Evolutionary conservation across 129 eudicot genomes (phyloP), one percentile per base, ranked within the genome.

Genomic region (carrot (Daucus carota)): DNA sequence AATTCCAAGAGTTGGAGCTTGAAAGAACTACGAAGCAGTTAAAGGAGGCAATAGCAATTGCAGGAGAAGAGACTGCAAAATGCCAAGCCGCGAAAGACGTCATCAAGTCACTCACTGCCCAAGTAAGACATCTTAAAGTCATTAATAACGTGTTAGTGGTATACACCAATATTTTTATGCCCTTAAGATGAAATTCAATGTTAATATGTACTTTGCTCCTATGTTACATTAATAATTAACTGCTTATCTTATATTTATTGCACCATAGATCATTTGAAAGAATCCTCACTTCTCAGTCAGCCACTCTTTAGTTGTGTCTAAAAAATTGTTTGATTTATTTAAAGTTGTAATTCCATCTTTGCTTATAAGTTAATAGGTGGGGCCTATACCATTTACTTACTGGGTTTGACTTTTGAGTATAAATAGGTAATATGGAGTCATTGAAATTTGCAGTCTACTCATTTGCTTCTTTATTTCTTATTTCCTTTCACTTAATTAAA

Each of bases 41-140:
- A 70, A 90, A 90, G 87, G 98, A 93, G 84, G 97, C 97, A 43
- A 83, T 93, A 72, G 84, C 96, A 74, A 76, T 93, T 70, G 98
- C 93, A 77, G 91, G 93, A 79, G 98, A 93, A 52, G 98, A 93
- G 89, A 84, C 92, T 81, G 92, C 97, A 72, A 93, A 87, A 81
- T 93, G 98, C 91, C 89, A 90, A 85, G 98, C 96, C 4, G 97
- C 98, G 33, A 93, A 90, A 85, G 97, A 93, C 84, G 98, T 93
- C 78, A 93, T 93, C 78, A 93, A 90, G 76, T 93, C 98, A 40
- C 98, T 93, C 70, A 93, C 98, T 68, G 91, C 97, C 69, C 98
- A 93, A 81, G 98, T 93, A 88, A 82, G 89, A 72, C 70, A 29
- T 31, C 67, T 70, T 74, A 12, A 16, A 6, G 38, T 16, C 76